Base-by-base conservation (phyloP, 2,329 filamentous ascomycete species). In the Nothopassalora personata region DNA sequence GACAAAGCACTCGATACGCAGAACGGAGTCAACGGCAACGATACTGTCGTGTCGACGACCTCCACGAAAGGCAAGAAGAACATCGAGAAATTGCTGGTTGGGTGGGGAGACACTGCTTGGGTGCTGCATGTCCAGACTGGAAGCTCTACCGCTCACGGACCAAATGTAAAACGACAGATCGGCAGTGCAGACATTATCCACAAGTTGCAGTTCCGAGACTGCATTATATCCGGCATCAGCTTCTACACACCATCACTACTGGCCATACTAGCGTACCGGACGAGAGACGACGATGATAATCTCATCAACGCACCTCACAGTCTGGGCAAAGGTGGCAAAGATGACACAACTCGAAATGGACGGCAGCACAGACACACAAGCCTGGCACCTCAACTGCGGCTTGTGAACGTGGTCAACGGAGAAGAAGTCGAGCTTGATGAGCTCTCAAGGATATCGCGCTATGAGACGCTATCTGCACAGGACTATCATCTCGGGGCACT, bases 21-120 rank as follows among this genome's bases (percentile, higher is more conserved):
- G 62, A 66, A 69, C 23, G 63, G 64, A 5, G 68, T 72, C 58
- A 66, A 64, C 55, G 66, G 60, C 19, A 65, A 62, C 56, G 59
- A 63, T 23, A 66, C 64, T 48, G 57, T 64, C 69, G 33, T 65
- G 60, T 19, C 63, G 11, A 56, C 58, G 1, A 59, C 50, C 7
- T 57, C 57, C 39, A 60, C 53, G 9, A 60, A 66, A 31, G 58
- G 64, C 34, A 73, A 72, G 59, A 69, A 71, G 53, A 73, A 72
- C 57, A 62, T 75, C 1, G 93, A 97, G 73, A 89, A 93, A 67
- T 79, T 97, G 19, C 78, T 99, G 7, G 88, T 99, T 27, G 94
- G 94, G 9, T 99, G 95, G 94, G 94, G 94, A 61, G 89, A 92
- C 59, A 96, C 90, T 1, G 90, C 96, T 56, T 99, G 94, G 94